phyloP scores from a whole-genome alignment of 257 asterid genomes.

The Verbena officinalis region DNA sequence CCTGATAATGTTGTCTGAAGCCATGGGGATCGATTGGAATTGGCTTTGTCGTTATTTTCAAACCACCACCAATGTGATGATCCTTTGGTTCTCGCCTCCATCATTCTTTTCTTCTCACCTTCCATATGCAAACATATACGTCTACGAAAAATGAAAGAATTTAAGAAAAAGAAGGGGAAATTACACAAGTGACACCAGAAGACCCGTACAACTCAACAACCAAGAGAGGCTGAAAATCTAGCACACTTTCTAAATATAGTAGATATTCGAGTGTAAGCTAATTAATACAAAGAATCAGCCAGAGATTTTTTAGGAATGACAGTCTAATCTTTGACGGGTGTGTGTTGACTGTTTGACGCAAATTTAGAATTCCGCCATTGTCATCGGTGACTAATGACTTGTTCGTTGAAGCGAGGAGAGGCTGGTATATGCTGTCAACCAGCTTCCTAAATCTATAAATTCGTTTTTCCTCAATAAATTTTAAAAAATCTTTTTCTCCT shows the following conservation, averaged over 20 bases:
- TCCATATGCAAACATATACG: not conserved
- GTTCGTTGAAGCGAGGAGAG: too few relatives aligned
- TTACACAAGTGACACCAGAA: too few relatives aligned
- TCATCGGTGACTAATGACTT: too few relatives aligned
- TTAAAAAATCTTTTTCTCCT: too few relatives aligned
- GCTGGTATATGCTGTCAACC: too few relatives aligned
- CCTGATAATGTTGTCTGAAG: slow-evolving; percentile 60
- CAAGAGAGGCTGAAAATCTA: too few relatives aligned
- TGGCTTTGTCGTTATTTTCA: slow-evolving; percentile 37
- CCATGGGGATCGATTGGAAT: slow-evolving; percentile 52
- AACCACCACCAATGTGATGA: slow-evolving; percentile 64
- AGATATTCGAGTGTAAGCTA: not conserved
- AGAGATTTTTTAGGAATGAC: not conserved
- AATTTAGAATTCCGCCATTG: not conserved
- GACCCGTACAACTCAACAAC: too few relatives aligned
- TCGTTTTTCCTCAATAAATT: too few relatives aligned
- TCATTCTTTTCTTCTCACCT: slow-evolving; percentile 34
- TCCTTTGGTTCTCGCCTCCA: slow-evolving; percentile 31
- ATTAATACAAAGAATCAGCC: not conserved
- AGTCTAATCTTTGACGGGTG: not conserved
- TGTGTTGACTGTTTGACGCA: not conserved
- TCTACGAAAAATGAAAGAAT: not conserved
- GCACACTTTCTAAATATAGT: not conserved
- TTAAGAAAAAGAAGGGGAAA: not conserved
- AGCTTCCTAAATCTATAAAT: too few relatives aligned